These are phyloP conservation scores for Solanum ossicruentum DNA, from an alignment of 257 asterid species.

Conservation along the genomic window DNA sequence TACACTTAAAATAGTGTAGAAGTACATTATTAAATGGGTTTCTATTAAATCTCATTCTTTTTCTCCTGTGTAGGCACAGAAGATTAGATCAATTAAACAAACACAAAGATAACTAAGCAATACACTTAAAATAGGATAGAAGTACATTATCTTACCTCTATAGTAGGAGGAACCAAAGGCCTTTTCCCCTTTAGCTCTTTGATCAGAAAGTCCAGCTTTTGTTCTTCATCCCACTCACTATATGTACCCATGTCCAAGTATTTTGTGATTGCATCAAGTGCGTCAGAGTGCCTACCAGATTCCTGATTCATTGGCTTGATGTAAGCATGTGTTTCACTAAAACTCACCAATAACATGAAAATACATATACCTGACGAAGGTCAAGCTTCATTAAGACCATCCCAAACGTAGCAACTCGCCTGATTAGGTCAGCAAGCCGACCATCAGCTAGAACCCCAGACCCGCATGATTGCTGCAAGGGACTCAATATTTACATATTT, in stretches of 20 bases:
- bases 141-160: slow-evolving; percentile 37
- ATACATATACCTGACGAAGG: slow-evolving; percentile 80
- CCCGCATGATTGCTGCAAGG: slow-evolving; percentile 78
- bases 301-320: slow-evolving; percentile 41
- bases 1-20: too few species aligned
- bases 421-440: slow-evolving; percentile 74
- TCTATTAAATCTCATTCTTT: neutral
- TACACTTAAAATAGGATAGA: neutral
- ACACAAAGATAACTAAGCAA: neutral
- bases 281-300: slow-evolving; percentile 85
- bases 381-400: slow-evolving; percentile 96
- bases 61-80: neutral
- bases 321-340: neutral
- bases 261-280: slow-evolving; percentile 81
- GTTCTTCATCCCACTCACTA: slow-evolving; percentile 91
- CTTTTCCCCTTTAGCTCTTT: slow-evolving; percentile 93
- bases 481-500: neutral
- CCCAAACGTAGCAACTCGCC: slow-evolving; percentile 86
- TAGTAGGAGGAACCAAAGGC: slow-evolving; percentile 75
- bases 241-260: slow-evolving; percentile 88
- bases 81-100: neutral
- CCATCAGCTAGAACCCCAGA: slow-evolving; percentile 93
- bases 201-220: slow-evolving; percentile 71
- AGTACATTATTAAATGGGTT: too few species aligned
- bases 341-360: neutral